A percentile compares a stretch with the other conserved stretches of the same genome.
Evolutionary conservation across 2,329 filamentous ascomycete genomes (phyloP).

Genomic region (Alternaria solani): DNA sequence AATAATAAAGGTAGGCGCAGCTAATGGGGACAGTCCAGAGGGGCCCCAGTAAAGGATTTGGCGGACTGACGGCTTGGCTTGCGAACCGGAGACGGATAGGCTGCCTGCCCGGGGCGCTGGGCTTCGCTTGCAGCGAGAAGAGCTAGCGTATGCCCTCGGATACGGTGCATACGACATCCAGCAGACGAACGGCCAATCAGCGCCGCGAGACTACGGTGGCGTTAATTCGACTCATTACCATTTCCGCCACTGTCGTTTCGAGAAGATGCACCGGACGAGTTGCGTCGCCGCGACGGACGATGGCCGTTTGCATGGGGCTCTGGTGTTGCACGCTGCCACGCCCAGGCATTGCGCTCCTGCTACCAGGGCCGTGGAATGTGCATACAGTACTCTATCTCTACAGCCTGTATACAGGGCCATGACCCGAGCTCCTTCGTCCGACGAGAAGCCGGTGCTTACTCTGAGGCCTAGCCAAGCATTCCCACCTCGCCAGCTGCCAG

Average conservation of each 20-base stretch:
- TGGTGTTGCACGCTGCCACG: neutral
- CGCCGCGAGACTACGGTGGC: neutral
- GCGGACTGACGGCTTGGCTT: constrained; percentile 30
- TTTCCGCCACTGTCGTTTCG: constrained; percentile 1
- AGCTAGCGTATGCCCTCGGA: neutral
- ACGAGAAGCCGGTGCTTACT: neutral
- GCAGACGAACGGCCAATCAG: constrained; percentile 8
- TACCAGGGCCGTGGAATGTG: neutral
- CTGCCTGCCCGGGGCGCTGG: constrained; percentile 23
- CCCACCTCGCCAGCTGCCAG: neutral
- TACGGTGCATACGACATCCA: constrained; percentile 13
- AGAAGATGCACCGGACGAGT: neutral
- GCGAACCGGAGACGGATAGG: constrained; percentile 34
- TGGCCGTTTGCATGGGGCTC: constrained; percentile 1
- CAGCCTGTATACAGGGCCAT: neutral
- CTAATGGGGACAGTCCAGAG: constrained; percentile 23
- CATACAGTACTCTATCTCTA: neutral
- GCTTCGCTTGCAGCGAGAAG: constrained; percentile 1
- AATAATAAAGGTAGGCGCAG: constrained; percentile 28
- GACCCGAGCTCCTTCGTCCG: constrained; percentile 11
- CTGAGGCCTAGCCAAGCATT: constrained; percentile 2
- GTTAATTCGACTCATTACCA: constrained; percentile 4
- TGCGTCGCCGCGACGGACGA: neutral
- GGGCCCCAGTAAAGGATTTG: constrained; percentile 25
- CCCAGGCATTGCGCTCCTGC: neutral